Evolutionary conservation across 2,329 filamentous ascomycete species (phyloP).

Genomic region (Pseudogymnoascus sp.): DNA sequence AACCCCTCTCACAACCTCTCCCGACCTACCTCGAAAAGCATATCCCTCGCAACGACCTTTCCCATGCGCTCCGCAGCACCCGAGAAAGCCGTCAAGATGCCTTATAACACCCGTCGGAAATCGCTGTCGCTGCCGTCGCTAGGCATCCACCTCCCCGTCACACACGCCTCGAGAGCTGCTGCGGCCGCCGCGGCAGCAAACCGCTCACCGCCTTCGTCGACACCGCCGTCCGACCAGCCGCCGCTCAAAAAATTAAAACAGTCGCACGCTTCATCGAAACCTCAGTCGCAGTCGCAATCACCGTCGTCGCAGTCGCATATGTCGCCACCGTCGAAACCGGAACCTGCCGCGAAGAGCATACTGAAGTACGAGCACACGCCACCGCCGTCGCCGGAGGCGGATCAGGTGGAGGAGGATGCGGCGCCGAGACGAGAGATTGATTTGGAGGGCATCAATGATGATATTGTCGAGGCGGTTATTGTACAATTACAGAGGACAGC

Average conservation of each 20-base stretch:
- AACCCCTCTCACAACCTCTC: conserved; percentile 8
- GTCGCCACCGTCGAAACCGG: conserved; percentile 28
- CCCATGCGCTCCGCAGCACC: conserved; percentile 1
- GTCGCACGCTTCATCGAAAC: conserved; percentile 50
- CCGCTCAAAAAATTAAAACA: conserved; percentile 68
- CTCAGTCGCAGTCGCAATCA: conserved; percentile 31
- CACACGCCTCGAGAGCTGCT: conserved; percentile 50
- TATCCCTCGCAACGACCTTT: background rate
- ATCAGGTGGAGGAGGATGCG: conserved; percentile 28
- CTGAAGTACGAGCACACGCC: conserved; percentile 64
- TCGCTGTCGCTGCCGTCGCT: conserved; percentile 87
- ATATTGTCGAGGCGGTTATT: conserved; percentile 88
- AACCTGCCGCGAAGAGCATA: conserved; percentile 25
- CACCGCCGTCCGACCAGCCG: conserved; percentile 29
- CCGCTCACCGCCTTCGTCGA: conserved; percentile 29
- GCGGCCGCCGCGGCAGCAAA: conserved; percentile 15
- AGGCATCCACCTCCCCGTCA: conserved; percentile 77
- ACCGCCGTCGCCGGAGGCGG: conserved; percentile 61
- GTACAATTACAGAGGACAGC: conserved; percentile 79
- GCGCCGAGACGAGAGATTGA: conserved; percentile 53
- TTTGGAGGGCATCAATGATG: conserved; percentile 79
- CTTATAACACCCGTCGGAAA: conserved; percentile 95
- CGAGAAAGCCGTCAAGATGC: conserved; percentile 47
- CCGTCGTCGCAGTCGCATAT: conserved; percentile 34
- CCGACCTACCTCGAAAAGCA: background rate